Percentiles rank a stretch among this genome's conserved stretches.
phyloP scores from a whole-genome alignment of 2,329 filamentous ascomycete species.

The Claviceps cyperi region DNA sequence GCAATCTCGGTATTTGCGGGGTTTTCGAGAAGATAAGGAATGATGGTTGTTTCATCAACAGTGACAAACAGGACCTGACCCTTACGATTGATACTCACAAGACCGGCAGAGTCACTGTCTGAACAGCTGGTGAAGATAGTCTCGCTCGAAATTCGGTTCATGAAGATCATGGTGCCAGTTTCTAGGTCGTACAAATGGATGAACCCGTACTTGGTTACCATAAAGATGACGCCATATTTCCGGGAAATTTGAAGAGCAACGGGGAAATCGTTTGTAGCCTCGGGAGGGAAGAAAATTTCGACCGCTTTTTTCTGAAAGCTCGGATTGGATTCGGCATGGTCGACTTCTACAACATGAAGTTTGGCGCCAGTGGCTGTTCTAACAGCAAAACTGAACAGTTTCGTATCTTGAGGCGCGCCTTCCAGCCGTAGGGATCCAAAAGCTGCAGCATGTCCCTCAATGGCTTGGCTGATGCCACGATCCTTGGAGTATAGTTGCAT shows the following conservation, averaged over 20 bases:
- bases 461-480: conserved; percentile 90
- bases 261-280: conserved; percentile 93
- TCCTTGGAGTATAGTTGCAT: conserved; percentile 98
- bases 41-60: conserved; percentile 80
- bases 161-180: conserved; percentile 89
- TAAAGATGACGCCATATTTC: conserved; percentile 92
- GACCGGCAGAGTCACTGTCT: conserved; percentile 71
- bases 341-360: conserved; percentile 94
- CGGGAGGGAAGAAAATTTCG: conserved; percentile 92
- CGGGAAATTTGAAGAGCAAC: conserved; percentile 95
- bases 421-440: conserved; percentile 85
- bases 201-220: conserved; percentile 98
- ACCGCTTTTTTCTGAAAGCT: conserved; percentile 90
- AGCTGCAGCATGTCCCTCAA: conserved; percentile 90
- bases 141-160: conserved; percentile 98
- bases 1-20: conserved; percentile 87
- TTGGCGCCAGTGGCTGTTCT: conserved; percentile 82
- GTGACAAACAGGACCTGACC: conserved; percentile 91
- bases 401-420: conserved; percentile 78
- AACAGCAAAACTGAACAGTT: conserved; percentile 93
- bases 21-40: conserved; percentile 92
- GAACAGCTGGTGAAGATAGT: conserved; percentile 92
- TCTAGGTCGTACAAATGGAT: conserved; percentile 98
- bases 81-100: conserved; percentile 93
- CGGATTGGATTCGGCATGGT: conserved; percentile 80